A percentile compares a stretch with the other conserved stretches of the same genome.
phyloP scores from a whole-genome alignment of 768 basidiomycete species.

The Podaxis rugospora region DNA sequence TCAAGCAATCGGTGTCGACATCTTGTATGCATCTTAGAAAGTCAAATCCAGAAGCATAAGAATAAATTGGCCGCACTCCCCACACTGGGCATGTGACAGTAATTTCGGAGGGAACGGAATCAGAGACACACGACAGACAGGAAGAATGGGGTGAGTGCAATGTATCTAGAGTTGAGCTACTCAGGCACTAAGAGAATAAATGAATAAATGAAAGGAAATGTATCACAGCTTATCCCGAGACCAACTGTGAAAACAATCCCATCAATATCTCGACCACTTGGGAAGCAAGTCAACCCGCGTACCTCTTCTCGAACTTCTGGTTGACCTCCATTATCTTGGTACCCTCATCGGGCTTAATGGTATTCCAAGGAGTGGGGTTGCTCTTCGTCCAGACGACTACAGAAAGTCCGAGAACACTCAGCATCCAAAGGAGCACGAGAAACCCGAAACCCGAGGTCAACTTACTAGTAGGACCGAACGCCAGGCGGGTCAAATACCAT shows the following conservation, averaged over 20 bases:
- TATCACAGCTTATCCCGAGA: conserved; percentile 65
- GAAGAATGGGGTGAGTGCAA: background rate
- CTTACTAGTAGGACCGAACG: conserved; percentile 52
- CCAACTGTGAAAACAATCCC: conserved; percentile 48
- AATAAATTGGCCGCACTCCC: background rate
- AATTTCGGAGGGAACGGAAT: background rate
- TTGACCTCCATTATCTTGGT: conserved; percentile 68
- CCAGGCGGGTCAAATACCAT: conserved; percentile 68
- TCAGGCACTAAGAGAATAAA: conserved; percentile 1
- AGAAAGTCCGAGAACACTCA: background rate
- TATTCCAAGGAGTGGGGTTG: conserved; percentile 91
- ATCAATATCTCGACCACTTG: background rate
- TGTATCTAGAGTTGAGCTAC: background rate
- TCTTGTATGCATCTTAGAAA: background rate
- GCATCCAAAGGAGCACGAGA: background rate
- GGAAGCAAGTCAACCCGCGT: conserved; percentile 19
- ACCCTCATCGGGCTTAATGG: conserved; percentile 68
- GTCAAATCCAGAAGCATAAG: background rate
- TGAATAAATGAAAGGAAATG: conserved; percentile 10
- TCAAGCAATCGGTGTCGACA: background rate
- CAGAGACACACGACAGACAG: background rate
- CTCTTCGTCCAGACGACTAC: conserved; percentile 54
- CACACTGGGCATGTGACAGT: background rate
- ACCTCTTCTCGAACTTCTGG: conserved; percentile 76
- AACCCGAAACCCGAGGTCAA: conserved; percentile 6